Conservation (phyloP, 495 filamentous ascomycete species). For the Aspergillus hancockii region DNA sequence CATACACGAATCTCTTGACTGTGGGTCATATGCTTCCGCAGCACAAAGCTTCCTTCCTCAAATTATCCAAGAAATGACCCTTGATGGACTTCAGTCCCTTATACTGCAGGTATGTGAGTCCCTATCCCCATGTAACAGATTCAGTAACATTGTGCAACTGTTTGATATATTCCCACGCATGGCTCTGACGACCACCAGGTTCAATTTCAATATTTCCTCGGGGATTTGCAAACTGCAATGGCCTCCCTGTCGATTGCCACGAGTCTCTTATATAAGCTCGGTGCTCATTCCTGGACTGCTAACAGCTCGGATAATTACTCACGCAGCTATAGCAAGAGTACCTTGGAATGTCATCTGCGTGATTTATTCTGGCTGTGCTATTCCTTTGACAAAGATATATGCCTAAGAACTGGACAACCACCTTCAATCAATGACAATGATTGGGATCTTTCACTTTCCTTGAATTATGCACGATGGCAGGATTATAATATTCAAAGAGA, state of each 20-base stretch:
- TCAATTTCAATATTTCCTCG: conserved; percentile 22
- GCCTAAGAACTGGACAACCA: conserved; percentile 40
- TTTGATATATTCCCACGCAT: too few relatives aligned
- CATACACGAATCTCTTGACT: conserved; percentile 15
- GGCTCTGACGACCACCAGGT: too few relatives aligned
- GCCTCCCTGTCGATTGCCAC: conserved; percentile 18
- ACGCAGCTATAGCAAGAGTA: conserved; percentile 6
- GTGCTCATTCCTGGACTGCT: conserved; percentile 20
- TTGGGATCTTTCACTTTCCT: conserved; percentile 40
- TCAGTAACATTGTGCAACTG: background rate
- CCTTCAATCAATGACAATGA: conserved; percentile 37
- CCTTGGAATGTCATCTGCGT: conserved; percentile 25
- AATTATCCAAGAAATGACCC: conserved; percentile 19
- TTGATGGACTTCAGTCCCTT: conserved; percentile 18
- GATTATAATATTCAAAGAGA: conserved; percentile 12
- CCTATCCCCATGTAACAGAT: background rate
- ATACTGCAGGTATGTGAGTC: conserved; percentile 21
- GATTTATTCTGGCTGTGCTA: conserved; percentile 48
- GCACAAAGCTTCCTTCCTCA: conserved; percentile 8
- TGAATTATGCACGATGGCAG: conserved; percentile 22
- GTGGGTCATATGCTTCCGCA: conserved; percentile 14
- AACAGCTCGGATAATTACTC: background rate
- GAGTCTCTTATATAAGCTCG: conserved; percentile 19
- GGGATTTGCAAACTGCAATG: conserved; percentile 19
- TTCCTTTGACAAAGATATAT: conserved; percentile 41